Conservation (phyloP, 352 stramenopile species). For the Blastocystis sp. region DNA sequence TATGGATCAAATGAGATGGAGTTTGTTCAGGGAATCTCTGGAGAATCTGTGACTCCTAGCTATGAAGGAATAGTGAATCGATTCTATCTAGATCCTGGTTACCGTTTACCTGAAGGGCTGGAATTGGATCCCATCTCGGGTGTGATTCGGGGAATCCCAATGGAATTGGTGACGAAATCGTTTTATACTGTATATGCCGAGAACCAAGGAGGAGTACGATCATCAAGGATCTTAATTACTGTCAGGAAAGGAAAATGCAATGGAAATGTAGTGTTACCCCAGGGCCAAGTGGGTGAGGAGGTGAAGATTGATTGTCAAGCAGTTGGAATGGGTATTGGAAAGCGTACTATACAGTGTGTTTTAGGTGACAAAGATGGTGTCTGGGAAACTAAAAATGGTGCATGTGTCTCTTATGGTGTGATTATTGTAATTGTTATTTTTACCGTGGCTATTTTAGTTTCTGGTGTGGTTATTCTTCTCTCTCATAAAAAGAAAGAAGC, state of each 20-base stretch:
- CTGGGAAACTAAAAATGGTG: not conserved
- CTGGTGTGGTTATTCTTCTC: not conserved
- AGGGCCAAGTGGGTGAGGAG: not conserved
- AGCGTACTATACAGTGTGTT: not conserved
- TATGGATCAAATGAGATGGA: not conserved
- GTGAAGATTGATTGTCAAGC: not conserved
- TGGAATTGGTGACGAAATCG: not conserved
- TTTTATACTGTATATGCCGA: not conserved
- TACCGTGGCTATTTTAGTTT: not conserved
- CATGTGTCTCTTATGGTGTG: not conserved
- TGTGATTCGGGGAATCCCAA: not conserved
- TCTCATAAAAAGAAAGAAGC: not conserved
- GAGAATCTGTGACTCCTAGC: not conserved
- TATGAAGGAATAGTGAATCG: not conserved
- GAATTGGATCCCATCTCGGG: not conserved
- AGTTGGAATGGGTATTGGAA: not conserved
- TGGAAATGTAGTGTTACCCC: not conserved
- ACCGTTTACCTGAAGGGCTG: not conserved
- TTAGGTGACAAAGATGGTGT: slow-evolving; percentile 9
- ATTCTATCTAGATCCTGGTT: not conserved
- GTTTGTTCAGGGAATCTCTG: not conserved
- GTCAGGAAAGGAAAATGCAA: not conserved
- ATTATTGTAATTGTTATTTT: not conserved
- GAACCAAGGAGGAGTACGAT: not conserved
- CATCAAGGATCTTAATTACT: not conserved